phyloP scores from a whole-genome alignment of 2,329 filamentous ascomycete genomes.

The Plectosphaerella sp. region DNA sequence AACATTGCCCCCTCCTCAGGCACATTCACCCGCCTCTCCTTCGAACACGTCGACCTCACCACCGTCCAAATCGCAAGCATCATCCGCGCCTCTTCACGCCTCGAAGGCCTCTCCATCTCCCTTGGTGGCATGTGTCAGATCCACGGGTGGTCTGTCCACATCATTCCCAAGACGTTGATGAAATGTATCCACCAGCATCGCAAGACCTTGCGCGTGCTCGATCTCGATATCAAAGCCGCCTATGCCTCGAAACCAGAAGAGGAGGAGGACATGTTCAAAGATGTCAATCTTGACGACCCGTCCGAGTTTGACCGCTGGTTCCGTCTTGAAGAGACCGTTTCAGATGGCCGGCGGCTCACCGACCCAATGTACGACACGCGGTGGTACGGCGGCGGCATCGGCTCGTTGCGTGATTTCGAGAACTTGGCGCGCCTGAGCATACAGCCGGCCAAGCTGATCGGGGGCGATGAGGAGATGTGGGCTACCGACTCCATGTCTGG shows the following conservation, averaged over 20 bases:
- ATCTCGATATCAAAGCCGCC: constrained; percentile 5
- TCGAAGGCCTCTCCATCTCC: constrained; percentile 4
- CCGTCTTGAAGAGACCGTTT: background rate
- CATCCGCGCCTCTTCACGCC: constrained; percentile 4
- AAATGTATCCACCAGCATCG: constrained; percentile 6
- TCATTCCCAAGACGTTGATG: constrained; percentile 4
- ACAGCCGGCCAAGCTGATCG: background rate
- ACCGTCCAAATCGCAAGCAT: constrained; percentile 5
- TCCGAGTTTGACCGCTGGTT: background rate
- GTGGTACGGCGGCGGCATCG: constrained; percentile 4
- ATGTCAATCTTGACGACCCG: constrained; percentile 22
- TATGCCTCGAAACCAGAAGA: background rate
- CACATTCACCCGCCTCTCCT: constrained; percentile 5
- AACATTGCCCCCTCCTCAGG: constrained; percentile 2
- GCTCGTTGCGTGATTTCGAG: constrained; percentile 5
- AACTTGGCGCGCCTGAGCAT: constrained; percentile 3
- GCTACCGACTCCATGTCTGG: background rate
- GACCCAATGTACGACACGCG: background rate
- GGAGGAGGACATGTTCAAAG: constrained; percentile 19
- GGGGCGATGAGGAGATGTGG: background rate
- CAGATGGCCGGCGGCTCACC: background rate
- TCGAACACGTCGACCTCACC: constrained; percentile 4
- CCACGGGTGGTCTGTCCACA: background rate
- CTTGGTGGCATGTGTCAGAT: background rate
- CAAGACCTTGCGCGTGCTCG: constrained; percentile 2